Conservation (phyloP, 768 basidiomycete species). For the Trametes punicea region DNA sequence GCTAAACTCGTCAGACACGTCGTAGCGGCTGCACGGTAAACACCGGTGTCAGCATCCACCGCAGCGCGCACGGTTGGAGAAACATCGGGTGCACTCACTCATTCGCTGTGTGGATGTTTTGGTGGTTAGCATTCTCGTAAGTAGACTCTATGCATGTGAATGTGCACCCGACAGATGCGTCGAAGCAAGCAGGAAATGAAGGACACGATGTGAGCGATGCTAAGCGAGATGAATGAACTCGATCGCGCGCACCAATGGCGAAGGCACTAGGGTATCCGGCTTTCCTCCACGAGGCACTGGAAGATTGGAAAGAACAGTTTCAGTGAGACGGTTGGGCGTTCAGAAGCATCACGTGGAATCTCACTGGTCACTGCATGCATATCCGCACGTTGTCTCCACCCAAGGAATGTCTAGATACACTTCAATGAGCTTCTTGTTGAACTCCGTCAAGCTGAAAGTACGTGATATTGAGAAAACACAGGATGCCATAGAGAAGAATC, state of each 20-base stretch:
- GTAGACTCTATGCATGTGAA: slow-evolving; percentile 46
- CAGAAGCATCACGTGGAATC: slow-evolving; percentile 24
- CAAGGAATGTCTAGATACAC: slow-evolving; percentile 82
- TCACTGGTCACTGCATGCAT: slow-evolving; percentile 93
- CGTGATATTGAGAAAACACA: slow-evolving; percentile 9
- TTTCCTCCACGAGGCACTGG: slow-evolving; percentile 78
- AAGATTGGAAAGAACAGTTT: slow-evolving; percentile 16
- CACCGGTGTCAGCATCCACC: slow-evolving; percentile 13
- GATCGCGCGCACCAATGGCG: slow-evolving; percentile 60
- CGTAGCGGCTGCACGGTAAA: slow-evolving; percentile 57
- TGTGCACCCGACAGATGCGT: slow-evolving; percentile 6
- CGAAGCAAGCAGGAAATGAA: slow-evolving; percentile 1
- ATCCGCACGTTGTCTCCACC: slow-evolving; percentile 86
- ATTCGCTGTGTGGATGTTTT: slow-evolving; percentile 74
- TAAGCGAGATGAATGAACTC: slow-evolving; percentile 11
- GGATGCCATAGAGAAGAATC: background rate
- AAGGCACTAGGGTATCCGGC: slow-evolving; percentile 85
- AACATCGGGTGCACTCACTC: slow-evolving; percentile 56
- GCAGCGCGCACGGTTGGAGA: slow-evolving; percentile 9
- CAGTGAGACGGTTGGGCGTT: slow-evolving; percentile 26
- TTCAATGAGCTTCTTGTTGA: slow-evolving; percentile 76
- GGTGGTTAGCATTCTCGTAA: slow-evolving; percentile 70
- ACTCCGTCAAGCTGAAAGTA: slow-evolving; percentile 62
- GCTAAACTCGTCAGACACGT: slow-evolving; percentile 84
- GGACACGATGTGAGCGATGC: slow-evolving; percentile 6